Base-by-base conservation (phyloP, 1,284 basidiomycete genomes). In the Apiotrichum gracile region DNA sequence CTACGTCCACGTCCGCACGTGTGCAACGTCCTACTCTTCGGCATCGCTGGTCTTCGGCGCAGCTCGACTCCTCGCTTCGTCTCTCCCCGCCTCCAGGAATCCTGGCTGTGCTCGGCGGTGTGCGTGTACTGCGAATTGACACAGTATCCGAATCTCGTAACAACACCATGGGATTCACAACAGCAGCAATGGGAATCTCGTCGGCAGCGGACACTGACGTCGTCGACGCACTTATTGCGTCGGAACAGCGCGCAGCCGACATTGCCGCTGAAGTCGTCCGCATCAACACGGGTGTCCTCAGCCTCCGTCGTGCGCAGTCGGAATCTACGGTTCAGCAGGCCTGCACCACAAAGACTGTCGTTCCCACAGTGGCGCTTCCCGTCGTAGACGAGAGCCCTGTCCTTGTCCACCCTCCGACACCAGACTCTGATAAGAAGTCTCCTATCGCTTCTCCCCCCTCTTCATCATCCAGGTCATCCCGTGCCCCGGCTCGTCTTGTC, bases 61-160 rank as follows among this genome's bases (percentile, higher is more conserved):
- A 38, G 19, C 37, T 38, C 37, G 19, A 38, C n/a, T 9, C 37
- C 19, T n/a, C 37, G 1, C 38, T 56, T 41, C 50, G 54, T 22
- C 55, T 53, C 40, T 38, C 34, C 1, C 34, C 42, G 7, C 51
- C 55, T 4, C 2, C 31, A 27, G 48, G 55, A 40, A 39, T 57
- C 40, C 48, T 57, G 13, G 55, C 48, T 16, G 40, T 47, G 7
- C 51, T 57, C n/a, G 49, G 51, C 27, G 55, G 51, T 22, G 51
- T 47, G 39, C 55, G 55, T 38, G 55, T 57, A 8, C 45, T 57
- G 12, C 21, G 40, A 13, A 47, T 57, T 27, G 38, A 47, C 51
- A 39, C 51, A 26, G 22, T n/a, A 8, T 41, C 35, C 21, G 38
- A 39, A 24, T n/a, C 37, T 55, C 14, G 46, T 38, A 48, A 48